Conservation (phyloP, 1,139 yeast species). For the Candida pseudocylindracea region DNA sequence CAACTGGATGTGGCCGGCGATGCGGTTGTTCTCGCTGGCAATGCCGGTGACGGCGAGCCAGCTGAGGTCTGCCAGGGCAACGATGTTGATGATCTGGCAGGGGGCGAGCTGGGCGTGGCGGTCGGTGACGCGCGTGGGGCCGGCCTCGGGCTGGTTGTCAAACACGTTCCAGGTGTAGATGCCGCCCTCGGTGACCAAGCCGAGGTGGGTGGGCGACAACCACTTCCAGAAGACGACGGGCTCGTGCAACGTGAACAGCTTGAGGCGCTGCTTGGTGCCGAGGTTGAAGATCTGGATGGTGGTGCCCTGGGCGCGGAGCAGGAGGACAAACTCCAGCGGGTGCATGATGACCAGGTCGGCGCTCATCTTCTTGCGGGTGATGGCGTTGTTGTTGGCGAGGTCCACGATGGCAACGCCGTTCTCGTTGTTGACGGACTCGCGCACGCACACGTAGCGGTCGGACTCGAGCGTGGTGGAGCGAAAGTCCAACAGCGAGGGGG, state of each 20-base stretch:
- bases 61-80: constrained; percentile 56
- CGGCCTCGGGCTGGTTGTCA: constrained; percentile 45
- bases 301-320: constrained; percentile 89
- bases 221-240: constrained; percentile 95
- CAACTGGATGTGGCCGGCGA: constrained; percentile 91
- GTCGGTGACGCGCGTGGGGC: constrained; percentile 62
- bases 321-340: constrained; percentile 70
- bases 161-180: constrained; percentile 69
- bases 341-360: constrained; percentile 98
- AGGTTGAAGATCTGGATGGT: constrained; percentile 87
- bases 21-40: constrained; percentile 83
- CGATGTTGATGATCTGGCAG: constrained; percentile 81
- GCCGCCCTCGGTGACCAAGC: constrained; percentile 61
- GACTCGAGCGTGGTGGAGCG: constrained; percentile 88
- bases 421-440: constrained; percentile 58
- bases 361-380: constrained; percentile 74
- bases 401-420: constrained; percentile 88
- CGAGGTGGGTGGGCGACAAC: constrained; percentile 54
- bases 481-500: constrained; percentile 70
- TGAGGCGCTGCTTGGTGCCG: constrained; percentile 69
- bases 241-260: constrained; percentile 69
- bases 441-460: constrained; percentile 72
- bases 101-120: constrained; percentile 66
- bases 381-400: constrained; percentile 51
- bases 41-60: constrained; percentile 97